Base-by-base conservation (phyloP, 345 rosid genomes). In the Populus deltoides region DNA sequence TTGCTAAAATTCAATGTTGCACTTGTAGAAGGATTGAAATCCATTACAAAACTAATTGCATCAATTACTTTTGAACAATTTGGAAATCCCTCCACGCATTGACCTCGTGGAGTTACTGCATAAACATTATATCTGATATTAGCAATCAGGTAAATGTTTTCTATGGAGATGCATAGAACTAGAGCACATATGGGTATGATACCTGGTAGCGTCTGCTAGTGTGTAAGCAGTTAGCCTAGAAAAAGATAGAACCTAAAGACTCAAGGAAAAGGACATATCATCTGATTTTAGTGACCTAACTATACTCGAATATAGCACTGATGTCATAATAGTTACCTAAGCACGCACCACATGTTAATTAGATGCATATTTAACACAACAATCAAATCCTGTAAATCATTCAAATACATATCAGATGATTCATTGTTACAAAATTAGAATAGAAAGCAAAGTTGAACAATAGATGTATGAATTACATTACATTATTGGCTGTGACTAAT, bases 51-150 rank as follows among this genome's bases (percentile, higher is more conserved):
- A 72, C 78, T 73, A 78, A 78, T 69, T 63, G 82, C 76, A 84
- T 84, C 83, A 77, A 78, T 79, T 78, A 84, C 78, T 77, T 81
- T 81, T 71, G 72, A 55, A 79, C 81, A 84, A 68, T 81, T 73
- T 76, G 65, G 80, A 24, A 76, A 81, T 75, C 82, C 84, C 81
- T 81, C 79, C 85, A 76, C 74, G 79, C 81, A 83, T 74, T 80
- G 83, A 83, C 77, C 86, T 83, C 38, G 82, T 66, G 73, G n/a
- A 78, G 61, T 68, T 81, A 83, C 88, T 86, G 88, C 86, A 86
- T 75, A 72, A 83, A 83, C 81, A 86, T 86, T 80, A 80, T 76
- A 84, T 71, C 74, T 79, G 59, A 51, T 79, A 86, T 86, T 83
- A 86, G 88, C 84, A 86, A 81, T 66, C 79, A 9, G 79, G 75